A percentile compares a stretch with the other conserved stretches of the same genome.
phyloP scores from a whole-genome alignment of 257 asterid species.

The Jacaranda copaia region DNA sequence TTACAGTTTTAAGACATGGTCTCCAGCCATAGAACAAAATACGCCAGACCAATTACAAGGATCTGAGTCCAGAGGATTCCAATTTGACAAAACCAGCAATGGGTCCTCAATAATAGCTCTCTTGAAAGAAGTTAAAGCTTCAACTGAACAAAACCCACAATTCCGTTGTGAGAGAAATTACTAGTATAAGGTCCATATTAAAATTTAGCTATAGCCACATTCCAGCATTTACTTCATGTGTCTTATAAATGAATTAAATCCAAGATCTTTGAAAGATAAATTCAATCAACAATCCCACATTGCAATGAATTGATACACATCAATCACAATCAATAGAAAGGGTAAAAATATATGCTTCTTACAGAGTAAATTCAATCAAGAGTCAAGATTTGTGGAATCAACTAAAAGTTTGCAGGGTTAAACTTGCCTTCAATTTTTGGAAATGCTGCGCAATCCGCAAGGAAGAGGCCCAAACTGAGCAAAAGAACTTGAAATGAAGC shows the following conservation, averaged over 20 bases:
- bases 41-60: constrained; percentile 89
- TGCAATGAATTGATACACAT: constrained; percentile 21
- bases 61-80: constrained; percentile 80
- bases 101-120: constrained; percentile 95
- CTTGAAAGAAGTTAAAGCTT: constrained; percentile 79
- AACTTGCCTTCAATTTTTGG: constrained; percentile 69
- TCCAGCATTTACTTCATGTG: constrained; percentile 12
- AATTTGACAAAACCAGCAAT: constrained; percentile 68
- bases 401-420: not conserved
- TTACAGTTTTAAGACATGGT: constrained; percentile 87
- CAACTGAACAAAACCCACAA: constrained; percentile 58
- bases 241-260: not conserved
- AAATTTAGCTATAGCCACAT: constrained; percentile 11
- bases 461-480: constrained; percentile 52
- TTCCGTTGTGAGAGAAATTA: constrained; percentile 26
- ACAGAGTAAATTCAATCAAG: constrained; percentile 35
- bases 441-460: constrained; percentile 55
- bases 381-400: constrained; percentile 58
- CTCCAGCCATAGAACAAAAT: constrained; percentile 71
- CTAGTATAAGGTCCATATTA: not conserved
- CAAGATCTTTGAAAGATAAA: constrained; percentile 35
- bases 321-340: not conserved
- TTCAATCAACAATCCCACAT: constrained; percentile 29
- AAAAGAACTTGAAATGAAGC: constrained; percentile 50
- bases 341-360: not conserved